Conservation (phyloP, 306 rosid species). For the Vigna hirtella region DNA sequence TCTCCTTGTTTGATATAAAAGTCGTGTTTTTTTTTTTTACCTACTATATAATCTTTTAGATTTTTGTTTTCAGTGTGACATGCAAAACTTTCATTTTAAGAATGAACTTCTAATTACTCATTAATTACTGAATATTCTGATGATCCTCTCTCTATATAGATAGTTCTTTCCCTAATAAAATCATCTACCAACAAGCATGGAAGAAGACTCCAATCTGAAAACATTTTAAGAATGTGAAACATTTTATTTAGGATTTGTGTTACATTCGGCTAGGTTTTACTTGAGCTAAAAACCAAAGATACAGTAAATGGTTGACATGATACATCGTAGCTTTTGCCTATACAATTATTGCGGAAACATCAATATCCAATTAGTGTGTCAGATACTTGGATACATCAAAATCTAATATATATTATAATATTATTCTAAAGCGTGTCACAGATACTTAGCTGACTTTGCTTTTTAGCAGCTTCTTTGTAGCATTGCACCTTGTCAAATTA, state of each 20-base stretch:
- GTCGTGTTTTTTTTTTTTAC: no score
- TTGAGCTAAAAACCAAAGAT: neutral
- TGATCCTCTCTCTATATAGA: no score
- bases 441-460: neutral
- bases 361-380: constrained; percentile 37
- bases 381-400: constrained; percentile 18
- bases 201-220: no score
- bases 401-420: constrained; percentile 20
- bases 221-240: neutral
- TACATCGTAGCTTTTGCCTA: constrained; percentile 49
- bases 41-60: no score
- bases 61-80: no score
- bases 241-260: neutral
- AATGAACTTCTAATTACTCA: no score
- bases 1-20: no score
- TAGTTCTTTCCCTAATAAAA: no score
- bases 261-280: neutral
- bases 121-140: no score
- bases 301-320: constrained; percentile 49
- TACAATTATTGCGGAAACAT: constrained; percentile 14
- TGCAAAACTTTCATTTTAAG: no score
- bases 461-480: neutral
- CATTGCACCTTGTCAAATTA: constrained; percentile 35
- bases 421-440: constrained; percentile 5
- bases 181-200: no score